Evolutionary conservation across 208 protist species (phyloP).

Genomic region (Trypanosoma mega): DNA sequence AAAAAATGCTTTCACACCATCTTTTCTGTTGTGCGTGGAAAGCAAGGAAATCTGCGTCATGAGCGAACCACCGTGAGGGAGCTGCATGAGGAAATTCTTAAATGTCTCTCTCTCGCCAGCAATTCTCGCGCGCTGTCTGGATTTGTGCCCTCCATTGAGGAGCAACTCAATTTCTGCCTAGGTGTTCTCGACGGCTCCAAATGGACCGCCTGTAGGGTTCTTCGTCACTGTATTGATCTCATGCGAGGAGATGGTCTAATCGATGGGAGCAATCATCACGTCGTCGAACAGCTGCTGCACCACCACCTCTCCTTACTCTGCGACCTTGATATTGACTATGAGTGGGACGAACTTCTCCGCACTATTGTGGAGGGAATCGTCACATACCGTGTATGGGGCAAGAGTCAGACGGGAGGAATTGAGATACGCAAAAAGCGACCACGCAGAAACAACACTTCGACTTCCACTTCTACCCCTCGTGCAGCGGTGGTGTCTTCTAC

Average conservation of each 20-base stretch:
- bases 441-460: too few relatives aligned
- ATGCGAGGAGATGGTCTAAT: conserved; percentile 29
- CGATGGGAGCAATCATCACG: conserved; percentile 15
- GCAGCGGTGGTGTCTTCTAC: neutral
- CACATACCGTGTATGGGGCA: conserved; percentile 45
- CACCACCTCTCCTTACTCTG: conserved; percentile 34
- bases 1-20: conserved; percentile 23
- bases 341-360: conserved; percentile 80
- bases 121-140: conserved; percentile 26
- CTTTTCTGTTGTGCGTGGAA: conserved; percentile 31
- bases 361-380: conserved; percentile 60
- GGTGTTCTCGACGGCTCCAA: conserved; percentile 53
- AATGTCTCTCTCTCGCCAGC: conserved; percentile 56
- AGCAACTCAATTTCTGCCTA: conserved; percentile 73
- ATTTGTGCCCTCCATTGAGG: conserved; percentile 42
- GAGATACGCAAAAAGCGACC: conserved; percentile 10
- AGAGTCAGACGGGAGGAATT: neutral
- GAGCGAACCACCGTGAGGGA: conserved; percentile 49
- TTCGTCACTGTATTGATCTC: conserved; percentile 58
- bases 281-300: conserved; percentile 34
- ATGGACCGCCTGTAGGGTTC: conserved; percentile 66
- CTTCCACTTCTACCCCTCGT: too few relatives aligned
- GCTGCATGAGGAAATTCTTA: conserved; percentile 74
- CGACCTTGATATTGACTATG: conserved; percentile 60
- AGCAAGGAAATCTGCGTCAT: conserved; percentile 29